These are phyloP conservation scores for Barnettozyma populi DNA, from an alignment of 805 yeast genomes.

Conservation along the genomic window DNA sequence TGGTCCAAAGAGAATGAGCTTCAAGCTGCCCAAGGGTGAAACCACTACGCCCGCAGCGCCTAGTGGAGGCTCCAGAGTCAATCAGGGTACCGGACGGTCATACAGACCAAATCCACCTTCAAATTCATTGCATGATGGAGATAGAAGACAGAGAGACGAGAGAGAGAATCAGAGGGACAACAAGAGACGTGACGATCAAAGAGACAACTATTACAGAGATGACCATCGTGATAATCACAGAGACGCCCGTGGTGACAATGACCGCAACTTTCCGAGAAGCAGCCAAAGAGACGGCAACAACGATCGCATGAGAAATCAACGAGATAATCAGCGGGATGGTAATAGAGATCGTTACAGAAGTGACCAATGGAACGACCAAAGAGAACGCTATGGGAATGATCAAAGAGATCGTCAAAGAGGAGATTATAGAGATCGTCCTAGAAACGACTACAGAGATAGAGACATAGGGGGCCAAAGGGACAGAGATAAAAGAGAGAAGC, in stretches of 20 bases:
- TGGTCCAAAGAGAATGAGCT: slow-evolving; percentile 18
- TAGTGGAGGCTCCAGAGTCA: slow-evolving; percentile 3
- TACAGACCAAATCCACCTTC: slow-evolving; percentile 5
- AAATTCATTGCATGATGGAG: background rate
- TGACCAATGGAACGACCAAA: background rate
- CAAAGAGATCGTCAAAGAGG: background rate
- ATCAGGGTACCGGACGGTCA: slow-evolving; percentile 4
- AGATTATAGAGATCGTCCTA: background rate
- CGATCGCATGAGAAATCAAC: background rate
- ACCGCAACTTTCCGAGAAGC: background rate
- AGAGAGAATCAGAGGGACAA: background rate
- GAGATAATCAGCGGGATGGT: background rate
- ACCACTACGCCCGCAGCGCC: background rate
- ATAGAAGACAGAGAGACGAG: background rate
- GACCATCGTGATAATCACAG: background rate
- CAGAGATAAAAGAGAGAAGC: background rate
- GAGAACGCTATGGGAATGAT: background rate
- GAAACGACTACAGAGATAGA: background rate
- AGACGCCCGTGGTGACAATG: background rate
- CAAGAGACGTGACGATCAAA: background rate
- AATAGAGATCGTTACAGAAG: background rate
- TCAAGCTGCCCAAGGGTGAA: slow-evolving; percentile 15
- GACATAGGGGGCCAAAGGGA: background rate
- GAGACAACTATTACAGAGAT: background rate
- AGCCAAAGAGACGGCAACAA: background rate